Conservation (phyloP, 148 eudicot genomes). For the Cornus florida region DNA sequence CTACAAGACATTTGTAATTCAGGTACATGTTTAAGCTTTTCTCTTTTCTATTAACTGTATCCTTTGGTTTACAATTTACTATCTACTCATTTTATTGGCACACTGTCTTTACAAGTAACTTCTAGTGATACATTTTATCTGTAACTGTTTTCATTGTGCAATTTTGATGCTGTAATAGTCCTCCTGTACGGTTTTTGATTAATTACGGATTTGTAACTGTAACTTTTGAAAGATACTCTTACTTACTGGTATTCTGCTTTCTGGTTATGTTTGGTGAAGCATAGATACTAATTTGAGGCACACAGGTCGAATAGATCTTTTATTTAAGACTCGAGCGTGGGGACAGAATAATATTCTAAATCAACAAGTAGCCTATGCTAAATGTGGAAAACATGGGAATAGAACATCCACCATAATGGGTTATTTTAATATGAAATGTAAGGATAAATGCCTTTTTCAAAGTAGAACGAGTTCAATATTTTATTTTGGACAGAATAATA, state of each 20-base stretch:
- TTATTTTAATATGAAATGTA: not conserved
- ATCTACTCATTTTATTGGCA: not conserved
- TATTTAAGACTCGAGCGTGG: too few relatives aligned
- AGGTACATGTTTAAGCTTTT: constrained; percentile 1
- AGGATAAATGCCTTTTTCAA: not conserved
- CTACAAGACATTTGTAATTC: not conserved
- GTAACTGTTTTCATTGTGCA: too few relatives aligned
- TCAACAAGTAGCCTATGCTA: too few relatives aligned
- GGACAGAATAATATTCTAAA: too few relatives aligned
- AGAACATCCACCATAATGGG: not conserved
- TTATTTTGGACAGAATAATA: too few relatives aligned
- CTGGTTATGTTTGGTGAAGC: too few relatives aligned
- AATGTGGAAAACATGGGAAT: not conserved
- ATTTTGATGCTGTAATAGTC: not conserved
- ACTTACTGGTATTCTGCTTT: too few relatives aligned
- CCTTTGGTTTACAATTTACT: not conserved
- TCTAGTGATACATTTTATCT: not conserved
- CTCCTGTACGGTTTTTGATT: not conserved
- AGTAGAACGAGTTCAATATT: not conserved
- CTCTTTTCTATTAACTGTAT: not conserved
- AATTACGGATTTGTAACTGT: not conserved
- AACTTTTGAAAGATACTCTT: too few relatives aligned
- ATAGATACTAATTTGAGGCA: too few relatives aligned
- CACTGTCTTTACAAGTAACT: not conserved
- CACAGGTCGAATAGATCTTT: too few relatives aligned